Percentiles rank a stretch among this genome's conserved stretches.
Conservation (phyloP, 192 early-diverging fungal genomes). For the Gorgonomyces haynaldii region DNA sequence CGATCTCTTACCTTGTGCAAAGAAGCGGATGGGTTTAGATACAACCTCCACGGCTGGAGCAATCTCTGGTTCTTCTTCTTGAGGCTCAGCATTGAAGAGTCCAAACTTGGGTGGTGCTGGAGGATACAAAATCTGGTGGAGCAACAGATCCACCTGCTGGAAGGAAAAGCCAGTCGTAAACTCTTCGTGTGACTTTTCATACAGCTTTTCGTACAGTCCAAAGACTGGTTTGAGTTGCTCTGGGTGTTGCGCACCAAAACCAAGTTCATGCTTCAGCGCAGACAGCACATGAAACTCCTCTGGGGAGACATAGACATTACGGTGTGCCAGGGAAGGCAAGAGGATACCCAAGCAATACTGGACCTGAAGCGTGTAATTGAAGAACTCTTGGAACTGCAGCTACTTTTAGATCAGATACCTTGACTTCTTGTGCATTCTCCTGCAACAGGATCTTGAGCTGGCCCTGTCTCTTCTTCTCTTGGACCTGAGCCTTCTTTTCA, state of each 20-base stretch:
- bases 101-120: slow-evolving; percentile 19
- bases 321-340: background rate
- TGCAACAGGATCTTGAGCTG: background rate
- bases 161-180: slow-evolving; percentile 15
- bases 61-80: background rate
- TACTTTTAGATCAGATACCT: background rate
- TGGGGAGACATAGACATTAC: background rate
- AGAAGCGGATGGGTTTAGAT: background rate
- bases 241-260: slow-evolving; percentile 5
- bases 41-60: background rate
- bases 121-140: slow-evolving; percentile 15
- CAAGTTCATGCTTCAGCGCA: background rate
- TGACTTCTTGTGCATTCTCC: no score
- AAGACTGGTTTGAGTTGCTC: slow-evolving; percentile 6
- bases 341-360: background rate
- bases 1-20: no score
- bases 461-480: background rate
- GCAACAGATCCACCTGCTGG: slow-evolving; percentile 10
- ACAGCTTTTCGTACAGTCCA: slow-evolving; percentile 14
- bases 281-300: background rate
- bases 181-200: slow-evolving; percentile 4
- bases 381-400: background rate
- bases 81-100: background rate
- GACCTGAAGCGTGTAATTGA: background rate
- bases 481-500: background rate